phyloP scores from a whole-genome alignment of 495 filamentous ascomycete genomes.

The Bombardia bombarda region DNA sequence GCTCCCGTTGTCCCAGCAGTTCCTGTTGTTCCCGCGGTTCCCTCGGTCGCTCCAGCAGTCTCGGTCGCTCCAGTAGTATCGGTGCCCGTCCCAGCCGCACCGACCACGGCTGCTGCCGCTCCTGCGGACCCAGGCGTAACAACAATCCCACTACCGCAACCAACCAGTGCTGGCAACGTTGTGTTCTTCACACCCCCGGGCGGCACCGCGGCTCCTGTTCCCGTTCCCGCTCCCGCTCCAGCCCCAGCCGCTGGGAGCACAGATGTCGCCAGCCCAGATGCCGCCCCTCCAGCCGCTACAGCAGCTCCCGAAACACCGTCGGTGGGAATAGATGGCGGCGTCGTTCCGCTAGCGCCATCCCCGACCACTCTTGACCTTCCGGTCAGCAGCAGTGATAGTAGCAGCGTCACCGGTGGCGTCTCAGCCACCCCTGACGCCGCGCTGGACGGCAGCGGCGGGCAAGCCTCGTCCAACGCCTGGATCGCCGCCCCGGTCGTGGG shows the following conservation, averaged over 20 bases:
- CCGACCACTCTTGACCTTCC: neutral
- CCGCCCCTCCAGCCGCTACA: conserved; percentile 3
- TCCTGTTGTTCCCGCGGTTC: too few relatives aligned
- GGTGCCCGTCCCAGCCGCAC: neutral
- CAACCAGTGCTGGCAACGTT: neutral
- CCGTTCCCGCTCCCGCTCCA: neutral
- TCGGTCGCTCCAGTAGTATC: conserved; percentile 2
- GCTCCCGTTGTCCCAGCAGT: too few relatives aligned
- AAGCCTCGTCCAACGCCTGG: conserved; percentile 20
- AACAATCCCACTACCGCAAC: conserved; percentile 4
- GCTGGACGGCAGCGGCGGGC: neutral
- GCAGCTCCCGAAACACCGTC: too few relatives aligned
- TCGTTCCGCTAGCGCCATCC: too few relatives aligned
- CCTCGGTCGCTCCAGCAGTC: too few relatives aligned
- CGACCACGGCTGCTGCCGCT: neutral
- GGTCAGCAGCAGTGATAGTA: neutral
- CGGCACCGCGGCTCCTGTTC: conserved; percentile 1
- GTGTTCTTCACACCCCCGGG: conserved; percentile 20
- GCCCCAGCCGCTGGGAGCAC: neutral
- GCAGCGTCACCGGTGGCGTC: neutral
- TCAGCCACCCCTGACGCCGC: conserved; percentile 4
- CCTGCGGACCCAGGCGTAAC: conserved; percentile 6
- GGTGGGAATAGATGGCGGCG: too few relatives aligned
- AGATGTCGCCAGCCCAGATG: neutral
- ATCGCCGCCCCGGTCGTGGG: conserved; percentile 32